These are phyloP conservation scores for Aspergillus kassunensis DNA, from an alignment of 495 filamentous ascomycete species.

Conservation along the genomic window DNA sequence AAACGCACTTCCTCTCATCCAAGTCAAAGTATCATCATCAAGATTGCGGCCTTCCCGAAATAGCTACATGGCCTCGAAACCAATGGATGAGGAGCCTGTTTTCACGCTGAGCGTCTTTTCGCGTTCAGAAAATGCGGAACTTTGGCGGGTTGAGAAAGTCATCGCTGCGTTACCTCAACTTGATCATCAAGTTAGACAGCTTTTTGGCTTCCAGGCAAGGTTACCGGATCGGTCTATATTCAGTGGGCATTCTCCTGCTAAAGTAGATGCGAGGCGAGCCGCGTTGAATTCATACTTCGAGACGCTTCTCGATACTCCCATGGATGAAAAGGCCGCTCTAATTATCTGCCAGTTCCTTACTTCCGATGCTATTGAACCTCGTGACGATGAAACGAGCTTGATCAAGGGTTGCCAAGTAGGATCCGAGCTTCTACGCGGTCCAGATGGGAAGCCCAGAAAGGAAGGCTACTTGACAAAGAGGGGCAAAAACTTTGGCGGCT, in stretches of 20 bases:
- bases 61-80: constrained; percentile 66
- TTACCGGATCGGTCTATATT: constrained; percentile 85
- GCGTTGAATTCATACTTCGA: constrained; percentile 85
- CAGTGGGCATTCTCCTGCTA: constrained; percentile 88
- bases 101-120: constrained; percentile 86
- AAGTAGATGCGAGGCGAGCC: constrained; percentile 79
- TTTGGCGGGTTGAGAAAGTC: constrained; percentile 94
- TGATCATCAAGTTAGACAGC: constrained; percentile 73
- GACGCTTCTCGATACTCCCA: constrained; percentile 70
- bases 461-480: constrained; percentile 93
- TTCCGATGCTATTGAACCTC: constrained; percentile 75
- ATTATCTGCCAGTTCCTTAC: constrained; percentile 85
- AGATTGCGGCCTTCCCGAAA: constrained; percentile 86
- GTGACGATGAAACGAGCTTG: constrained; percentile 56
- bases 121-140: constrained; percentile 69
- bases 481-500: constrained; percentile 98
- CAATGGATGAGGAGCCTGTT: constrained; percentile 80
- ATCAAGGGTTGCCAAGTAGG: constrained; percentile 44
- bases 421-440: constrained; percentile 41
- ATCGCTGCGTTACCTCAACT: constrained; percentile 74
- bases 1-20: constrained; percentile 82
- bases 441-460: constrained; percentile 66
- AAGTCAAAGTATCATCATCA: constrained; percentile 84
- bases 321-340: constrained; percentile 76
- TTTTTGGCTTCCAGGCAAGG: constrained; percentile 59